Conservation (phyloP, 345 rosid species). For the Corchorus capsularis region DNA sequence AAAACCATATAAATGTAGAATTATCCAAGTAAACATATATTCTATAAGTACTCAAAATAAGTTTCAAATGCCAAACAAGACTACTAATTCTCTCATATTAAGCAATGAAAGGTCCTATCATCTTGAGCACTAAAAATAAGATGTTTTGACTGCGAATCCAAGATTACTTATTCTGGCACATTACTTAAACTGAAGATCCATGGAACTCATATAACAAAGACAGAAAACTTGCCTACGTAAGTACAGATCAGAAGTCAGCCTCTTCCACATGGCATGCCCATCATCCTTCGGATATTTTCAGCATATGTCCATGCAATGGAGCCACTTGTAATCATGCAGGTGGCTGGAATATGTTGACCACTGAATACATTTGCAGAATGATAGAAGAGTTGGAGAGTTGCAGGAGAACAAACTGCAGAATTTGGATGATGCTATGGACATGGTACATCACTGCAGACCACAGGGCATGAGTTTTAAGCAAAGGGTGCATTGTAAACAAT, state of each 20-base stretch:
- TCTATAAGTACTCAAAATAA: background rate
- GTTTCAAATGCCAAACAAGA: background rate
- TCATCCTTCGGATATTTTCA: constrained; percentile 29
- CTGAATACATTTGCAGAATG: constrained; percentile 10
- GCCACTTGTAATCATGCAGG: constrained; percentile 4
- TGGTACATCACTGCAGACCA: constrained; percentile 5
- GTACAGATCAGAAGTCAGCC: constrained; percentile 34
- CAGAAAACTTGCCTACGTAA: constrained; percentile 61
- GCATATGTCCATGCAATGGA: constrained; percentile 27
- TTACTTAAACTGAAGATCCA: constrained; percentile 31
- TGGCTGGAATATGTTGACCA: background rate
- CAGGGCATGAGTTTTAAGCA: background rate
- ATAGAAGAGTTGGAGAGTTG: constrained; percentile 1
- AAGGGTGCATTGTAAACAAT: background rate
- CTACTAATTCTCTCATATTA: background rate
- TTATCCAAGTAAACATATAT: constrained; percentile 14
- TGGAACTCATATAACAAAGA: constrained; percentile 34
- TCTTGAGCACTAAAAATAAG: constrained; percentile 10
- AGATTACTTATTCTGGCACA: constrained; percentile 5
- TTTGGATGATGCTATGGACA: constrained; percentile 12
- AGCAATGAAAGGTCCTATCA: background rate
- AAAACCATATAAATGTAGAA: background rate
- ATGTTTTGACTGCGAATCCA: constrained; percentile 11
- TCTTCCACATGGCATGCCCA: constrained; percentile 33
- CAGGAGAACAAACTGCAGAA: background rate